Percentiles rank a stretch among this genome's conserved stretches.
Evolutionary conservation across 2,329 filamentous ascomycete genomes (phyloP).

Genomic region (Periconia digitata): DNA sequence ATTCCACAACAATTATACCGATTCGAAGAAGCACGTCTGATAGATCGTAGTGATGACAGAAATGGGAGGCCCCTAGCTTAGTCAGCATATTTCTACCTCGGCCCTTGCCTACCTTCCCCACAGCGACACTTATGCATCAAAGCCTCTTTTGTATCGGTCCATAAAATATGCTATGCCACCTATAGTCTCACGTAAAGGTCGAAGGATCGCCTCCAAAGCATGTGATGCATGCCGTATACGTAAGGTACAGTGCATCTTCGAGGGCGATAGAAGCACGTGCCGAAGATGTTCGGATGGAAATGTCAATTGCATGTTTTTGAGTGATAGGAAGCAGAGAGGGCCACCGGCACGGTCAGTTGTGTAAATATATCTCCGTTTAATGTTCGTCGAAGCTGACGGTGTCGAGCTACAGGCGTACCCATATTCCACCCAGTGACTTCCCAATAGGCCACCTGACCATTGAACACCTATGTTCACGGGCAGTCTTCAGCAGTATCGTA

Average conservation of each 20-base stretch:
- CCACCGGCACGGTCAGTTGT: slow-evolving; percentile 12
- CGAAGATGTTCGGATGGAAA: slow-evolving; percentile 5
- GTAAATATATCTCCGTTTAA: background rate
- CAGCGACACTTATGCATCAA: too few species aligned
- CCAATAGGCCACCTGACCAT: slow-evolving; percentile 7
- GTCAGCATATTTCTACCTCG: too few species aligned
- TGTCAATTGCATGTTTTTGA: slow-evolving; percentile 13
- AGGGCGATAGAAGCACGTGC: slow-evolving; percentile 9
- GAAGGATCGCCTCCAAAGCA: slow-evolving; percentile 17
- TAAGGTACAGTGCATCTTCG: slow-evolving; percentile 16
- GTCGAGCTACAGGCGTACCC: background rate
- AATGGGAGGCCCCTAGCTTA: too few species aligned
- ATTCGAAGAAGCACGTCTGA: too few species aligned
- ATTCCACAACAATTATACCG: too few species aligned
- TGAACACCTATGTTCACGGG: slow-evolving; percentile 12
- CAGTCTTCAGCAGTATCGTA: slow-evolving; percentile 12
- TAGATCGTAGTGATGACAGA: too few species aligned
- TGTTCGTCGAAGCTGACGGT: background rate
- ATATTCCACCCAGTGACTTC: background rate
- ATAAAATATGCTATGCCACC: slow-evolving; percentile 16
- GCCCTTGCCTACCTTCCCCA: too few species aligned
- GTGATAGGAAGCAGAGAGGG: slow-evolving; percentile 13
- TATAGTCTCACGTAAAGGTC: slow-evolving; percentile 11
- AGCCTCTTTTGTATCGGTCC: background rate
- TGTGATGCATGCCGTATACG: slow-evolving; percentile 16